Conservation (phyloP, 306 rosid genomes). For the Betula pendula region DNA sequence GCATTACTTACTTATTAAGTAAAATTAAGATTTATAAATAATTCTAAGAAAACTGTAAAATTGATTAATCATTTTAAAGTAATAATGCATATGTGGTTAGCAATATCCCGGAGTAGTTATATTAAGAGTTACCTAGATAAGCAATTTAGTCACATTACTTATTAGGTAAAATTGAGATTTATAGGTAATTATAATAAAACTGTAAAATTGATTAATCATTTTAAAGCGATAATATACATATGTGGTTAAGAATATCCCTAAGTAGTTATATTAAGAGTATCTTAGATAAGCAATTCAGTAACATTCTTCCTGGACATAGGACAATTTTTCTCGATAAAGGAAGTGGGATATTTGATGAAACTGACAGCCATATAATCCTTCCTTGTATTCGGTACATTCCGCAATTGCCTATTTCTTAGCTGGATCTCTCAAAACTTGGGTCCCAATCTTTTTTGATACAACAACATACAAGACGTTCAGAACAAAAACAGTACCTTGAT, state of each 20-base stretch:
- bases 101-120: no score
- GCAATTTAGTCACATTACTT: not conserved
- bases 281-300: not conserved
- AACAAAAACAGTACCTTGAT: not conserved
- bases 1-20: no score
- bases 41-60: no score
- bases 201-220: no score
- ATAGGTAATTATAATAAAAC: no score
- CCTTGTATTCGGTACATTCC: not conserved
- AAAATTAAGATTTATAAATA: no score
- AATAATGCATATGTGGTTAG: no score
- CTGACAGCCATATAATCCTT: not conserved
- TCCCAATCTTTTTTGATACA: not conserved
- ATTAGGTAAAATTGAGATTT: no score
- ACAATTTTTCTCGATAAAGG: no score
- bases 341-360: not conserved
- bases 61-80: no score
- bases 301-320: not conserved
- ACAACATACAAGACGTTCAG: not conserved
- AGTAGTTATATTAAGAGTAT: not conserved
- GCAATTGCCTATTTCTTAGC: not conserved
- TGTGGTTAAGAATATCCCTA: no score
- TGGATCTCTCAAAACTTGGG: constrained; percentile 5
- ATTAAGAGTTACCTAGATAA: not conserved
- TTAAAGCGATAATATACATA: no score